A percentile compares a stretch with the other conserved stretches of the same genome.
Evolutionary conservation across 495 filamentous ascomycete genomes (phyloP).

Genomic region (Pseudotulostoma volvatum): DNA sequence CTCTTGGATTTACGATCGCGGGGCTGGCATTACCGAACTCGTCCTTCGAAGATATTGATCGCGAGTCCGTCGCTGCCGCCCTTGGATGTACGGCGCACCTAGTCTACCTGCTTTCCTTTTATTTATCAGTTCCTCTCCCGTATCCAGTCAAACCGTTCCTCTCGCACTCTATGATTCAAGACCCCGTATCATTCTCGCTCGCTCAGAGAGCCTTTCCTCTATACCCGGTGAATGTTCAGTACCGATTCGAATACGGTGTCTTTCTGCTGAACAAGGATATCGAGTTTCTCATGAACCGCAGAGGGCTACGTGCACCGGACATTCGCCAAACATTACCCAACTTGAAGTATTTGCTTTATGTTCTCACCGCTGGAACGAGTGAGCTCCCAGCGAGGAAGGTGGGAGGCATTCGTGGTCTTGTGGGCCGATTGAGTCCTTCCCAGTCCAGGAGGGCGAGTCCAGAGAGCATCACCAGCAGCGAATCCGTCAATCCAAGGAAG

Average conservation of each 20-base stretch:
- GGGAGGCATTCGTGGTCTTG: constrained; percentile 54
- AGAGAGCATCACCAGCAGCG: constrained; percentile 25
- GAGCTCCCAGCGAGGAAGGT: constrained; percentile 65
- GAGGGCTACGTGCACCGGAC: constrained; percentile 63
- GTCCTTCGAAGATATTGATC: constrained; percentile 44
- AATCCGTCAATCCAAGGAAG: constrained; percentile 16
- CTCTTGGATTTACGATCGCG: constrained; percentile 65
- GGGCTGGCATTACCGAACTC: constrained; percentile 64
- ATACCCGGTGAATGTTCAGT: constrained; percentile 58
- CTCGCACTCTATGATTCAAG: constrained; percentile 61
- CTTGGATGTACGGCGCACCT: constrained; percentile 70
- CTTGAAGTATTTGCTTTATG: constrained; percentile 79
- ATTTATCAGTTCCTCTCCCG: constrained; percentile 60
- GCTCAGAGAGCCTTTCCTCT: constrained; percentile 63
- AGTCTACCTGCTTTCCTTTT: constrained; percentile 61
- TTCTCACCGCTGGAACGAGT: constrained; percentile 59
- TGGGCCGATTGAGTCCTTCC: constrained; percentile 20
- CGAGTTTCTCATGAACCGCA: constrained; percentile 61
- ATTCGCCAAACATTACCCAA: constrained; percentile 85
- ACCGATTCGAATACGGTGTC: constrained; percentile 86
- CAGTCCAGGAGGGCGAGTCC: constrained; percentile 24
- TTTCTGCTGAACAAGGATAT: constrained; percentile 91
- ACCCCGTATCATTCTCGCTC: constrained; percentile 56
- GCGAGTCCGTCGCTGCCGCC: constrained; percentile 59
- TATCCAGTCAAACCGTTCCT: constrained; percentile 61